Evolutionary conservation across 352 stramenopile species (phyloP), one percentile per base, ranked within the genome.

Genomic region (Globisporangium nagaii): DNA sequence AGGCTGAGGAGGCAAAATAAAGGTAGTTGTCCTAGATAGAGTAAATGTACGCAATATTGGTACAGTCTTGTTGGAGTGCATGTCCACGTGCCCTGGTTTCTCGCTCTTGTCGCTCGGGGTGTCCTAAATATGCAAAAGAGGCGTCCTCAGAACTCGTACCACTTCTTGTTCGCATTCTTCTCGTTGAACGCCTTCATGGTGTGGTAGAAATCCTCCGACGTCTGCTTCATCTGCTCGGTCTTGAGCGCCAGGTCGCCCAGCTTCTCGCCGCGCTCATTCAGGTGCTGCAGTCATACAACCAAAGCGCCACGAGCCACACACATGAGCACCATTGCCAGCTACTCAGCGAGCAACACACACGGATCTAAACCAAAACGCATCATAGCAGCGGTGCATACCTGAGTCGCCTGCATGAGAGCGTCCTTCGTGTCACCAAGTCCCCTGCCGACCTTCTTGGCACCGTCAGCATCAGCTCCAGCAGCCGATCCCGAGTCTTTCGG

Each of bases 101-200:
- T 20, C 31, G 12, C 13, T 13, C 17, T 28, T 44, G 39, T 22
- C 12, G 17, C 15, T 36, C 9, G 3, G 2, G 3, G 3, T 36
- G 31, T 36, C 4, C 3, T 36, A 12, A 12, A 17, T 15, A 11
- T 39, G n/a, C n/a, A 39, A 19, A 39, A n/a, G 12, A 22, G 17
- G 10, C 10, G 35, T 40, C 17, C 35, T 40, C 66, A 90, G n/a
- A 89, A 84, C 53, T 92, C 76, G 67, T 89, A 92, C 77, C 82
- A 92, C 51, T 91, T 93, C 50, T 93, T 91, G 58, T 81, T 89
- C 15, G 75, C 69, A 42, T 90, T 88, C 54, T 89, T 87, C 43
- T 89, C 71, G 67, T 93, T 91, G 52, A 88, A 93, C 15, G 76
- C 81, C 62, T 85, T 86, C 79, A 91, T 93, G 3, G 78, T 88